Conservation (phyloP, 2,329 filamentous ascomycete genomes). For the Trichophaea hybrida region DNA sequence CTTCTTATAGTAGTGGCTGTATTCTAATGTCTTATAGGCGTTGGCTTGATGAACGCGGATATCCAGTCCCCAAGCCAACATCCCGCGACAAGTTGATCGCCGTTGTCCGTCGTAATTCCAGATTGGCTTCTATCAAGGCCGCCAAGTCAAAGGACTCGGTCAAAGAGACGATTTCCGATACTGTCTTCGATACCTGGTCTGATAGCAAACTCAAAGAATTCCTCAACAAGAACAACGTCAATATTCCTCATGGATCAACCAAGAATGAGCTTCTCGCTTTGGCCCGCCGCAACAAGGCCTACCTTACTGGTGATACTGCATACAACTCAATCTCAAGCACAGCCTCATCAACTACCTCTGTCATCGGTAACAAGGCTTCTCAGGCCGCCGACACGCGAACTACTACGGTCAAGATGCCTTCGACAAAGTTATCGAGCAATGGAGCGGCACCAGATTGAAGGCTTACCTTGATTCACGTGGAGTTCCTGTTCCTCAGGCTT, state of each 20-base stretch:
- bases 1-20: not conserved
- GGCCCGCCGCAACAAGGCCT: slow-evolving; percentile 70
- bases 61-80: slow-evolving; percentile 70
- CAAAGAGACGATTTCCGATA: slow-evolving; percentile 62
- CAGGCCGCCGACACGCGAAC: slow-evolving; percentile 41
- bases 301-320: slow-evolving; percentile 52
- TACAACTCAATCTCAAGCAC: slow-evolving; percentile 30
- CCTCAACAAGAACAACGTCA: slow-evolving; percentile 76
- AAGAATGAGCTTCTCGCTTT: slow-evolving; percentile 79
- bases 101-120: slow-evolving; percentile 77
- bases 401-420: slow-evolving; percentile 47
- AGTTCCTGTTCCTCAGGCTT: slow-evolving; percentile 56
- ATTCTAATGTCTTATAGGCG: slow-evolving; percentile 47
- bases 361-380: slow-evolving; percentile 24
- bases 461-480: slow-evolving; percentile 63
- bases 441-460: slow-evolving; percentile 67
- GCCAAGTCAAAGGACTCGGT: slow-evolving; percentile 53
- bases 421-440: slow-evolving; percentile 44
- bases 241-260: slow-evolving; percentile 83
- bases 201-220: slow-evolving; percentile 85
- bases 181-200: slow-evolving; percentile 77
- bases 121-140: slow-evolving; percentile 57
- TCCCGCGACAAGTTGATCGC: slow-evolving; percentile 80
- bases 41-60: slow-evolving; percentile 79
- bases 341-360: slow-evolving; percentile 33